A percentile compares a stretch with the other conserved stretches of the same genome.
phyloP scores from a whole-genome alignment of 768 basidiomycete species.

The Macrolepiota fuliginosa region DNA sequence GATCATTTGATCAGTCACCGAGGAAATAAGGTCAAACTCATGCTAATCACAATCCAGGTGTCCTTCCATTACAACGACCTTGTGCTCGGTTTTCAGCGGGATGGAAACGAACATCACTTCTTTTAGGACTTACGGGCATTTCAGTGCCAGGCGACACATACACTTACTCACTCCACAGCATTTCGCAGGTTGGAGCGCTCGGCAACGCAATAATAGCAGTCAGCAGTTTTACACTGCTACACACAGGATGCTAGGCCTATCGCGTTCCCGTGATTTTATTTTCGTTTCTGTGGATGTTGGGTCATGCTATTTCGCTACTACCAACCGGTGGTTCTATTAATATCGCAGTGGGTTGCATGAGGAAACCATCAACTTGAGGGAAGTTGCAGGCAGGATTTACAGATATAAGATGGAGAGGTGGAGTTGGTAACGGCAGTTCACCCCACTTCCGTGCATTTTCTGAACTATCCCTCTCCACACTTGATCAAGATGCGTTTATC shows the following conservation, averaged over 20 bases:
- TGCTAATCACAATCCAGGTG: not conserved
- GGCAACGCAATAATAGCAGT: not conserved
- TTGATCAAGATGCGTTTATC: constrained; percentile 7
- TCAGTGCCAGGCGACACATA: not conserved
- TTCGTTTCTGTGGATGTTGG: not conserved
- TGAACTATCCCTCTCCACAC: not conserved
- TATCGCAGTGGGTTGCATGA: not conserved
- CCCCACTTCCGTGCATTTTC: not conserved
- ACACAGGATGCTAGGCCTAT: not conserved
- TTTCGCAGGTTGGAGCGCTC: not conserved
- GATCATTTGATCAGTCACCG: not conserved
- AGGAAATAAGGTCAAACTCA: not conserved
- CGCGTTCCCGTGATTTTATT: not conserved
- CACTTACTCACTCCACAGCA: not conserved
- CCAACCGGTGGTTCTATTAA: not conserved
- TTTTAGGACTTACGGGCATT: not conserved
- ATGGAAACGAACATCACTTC: not conserved
- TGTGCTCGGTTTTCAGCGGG: not conserved
- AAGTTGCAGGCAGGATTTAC: not conserved
- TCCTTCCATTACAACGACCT: constrained; percentile 2
- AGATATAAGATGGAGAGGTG: constrained; percentile 1
- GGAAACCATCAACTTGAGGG: not conserved
- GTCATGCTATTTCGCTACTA: no score
- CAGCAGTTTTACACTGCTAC: not conserved
- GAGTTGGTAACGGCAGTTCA: not conserved